phyloP scores from a whole-genome alignment of 805 yeast species.

The Saccharomycopsis fibuligera region DNA sequence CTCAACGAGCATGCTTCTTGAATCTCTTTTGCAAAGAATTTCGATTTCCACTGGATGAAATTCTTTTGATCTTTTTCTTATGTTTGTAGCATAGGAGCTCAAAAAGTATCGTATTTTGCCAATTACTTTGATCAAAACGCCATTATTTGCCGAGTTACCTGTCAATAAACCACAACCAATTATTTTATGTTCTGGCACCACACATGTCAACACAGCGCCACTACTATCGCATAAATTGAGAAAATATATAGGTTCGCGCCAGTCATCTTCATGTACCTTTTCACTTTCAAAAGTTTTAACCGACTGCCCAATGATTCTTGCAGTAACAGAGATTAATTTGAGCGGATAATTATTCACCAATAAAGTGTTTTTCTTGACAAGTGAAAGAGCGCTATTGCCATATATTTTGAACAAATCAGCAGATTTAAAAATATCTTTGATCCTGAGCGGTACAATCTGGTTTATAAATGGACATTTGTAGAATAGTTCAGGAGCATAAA shows the following conservation, averaged over 20 bases:
- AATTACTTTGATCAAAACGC: slow-evolving; percentile 8
- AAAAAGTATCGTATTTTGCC: slow-evolving; percentile 6
- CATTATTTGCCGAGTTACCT: background rate
- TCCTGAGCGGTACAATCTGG: slow-evolving; percentile 14
- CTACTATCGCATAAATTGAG: slow-evolving; percentile 13
- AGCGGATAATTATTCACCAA: slow-evolving; percentile 18
- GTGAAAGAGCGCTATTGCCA: slow-evolving; percentile 1
- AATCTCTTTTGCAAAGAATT: slow-evolving; percentile 3
- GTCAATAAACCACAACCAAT: slow-evolving; percentile 11
- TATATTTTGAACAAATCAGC: slow-evolving; percentile 13
- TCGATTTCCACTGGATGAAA: slow-evolving; percentile 1
- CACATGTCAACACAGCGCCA: slow-evolving; percentile 12
- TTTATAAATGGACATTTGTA: slow-evolving; percentile 9
- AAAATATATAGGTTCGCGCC: slow-evolving; percentile 2
- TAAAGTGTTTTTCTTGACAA: slow-evolving; percentile 6
- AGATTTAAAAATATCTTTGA: slow-evolving; percentile 13
- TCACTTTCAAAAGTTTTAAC: background rate
- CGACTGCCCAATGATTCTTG: slow-evolving; percentile 12
- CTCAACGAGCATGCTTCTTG: slow-evolving; percentile 7
- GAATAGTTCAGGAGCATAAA: slow-evolving; percentile 17
- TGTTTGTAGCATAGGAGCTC: background rate
- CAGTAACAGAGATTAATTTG: slow-evolving; percentile 9
- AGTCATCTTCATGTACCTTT: background rate
- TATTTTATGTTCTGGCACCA: slow-evolving; percentile 11
- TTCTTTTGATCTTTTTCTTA: slow-evolving; percentile 2